Conservation (phyloP, 805 yeast species). For the Cyberlindnera mycetangii region DNA sequence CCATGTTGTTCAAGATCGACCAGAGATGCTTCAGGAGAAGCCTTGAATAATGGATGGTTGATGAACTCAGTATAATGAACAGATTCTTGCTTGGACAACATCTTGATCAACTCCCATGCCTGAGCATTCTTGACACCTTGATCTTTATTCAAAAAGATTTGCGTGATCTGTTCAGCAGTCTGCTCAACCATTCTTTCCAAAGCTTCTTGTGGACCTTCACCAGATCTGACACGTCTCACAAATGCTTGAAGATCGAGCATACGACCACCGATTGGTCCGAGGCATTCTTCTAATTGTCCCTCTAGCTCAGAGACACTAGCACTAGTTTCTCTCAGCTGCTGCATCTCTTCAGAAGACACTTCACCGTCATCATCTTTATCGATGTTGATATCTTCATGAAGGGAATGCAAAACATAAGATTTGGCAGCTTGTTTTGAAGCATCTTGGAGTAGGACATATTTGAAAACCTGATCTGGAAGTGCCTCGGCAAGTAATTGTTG, state of each 20-base stretch:
- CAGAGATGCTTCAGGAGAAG: conserved; percentile 53
- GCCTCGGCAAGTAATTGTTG: conserved; percentile 64
- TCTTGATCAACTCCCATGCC: conserved; percentile 79
- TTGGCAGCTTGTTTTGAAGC: conserved; percentile 72
- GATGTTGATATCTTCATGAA: conserved; percentile 32
- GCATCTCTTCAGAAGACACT: conserved; percentile 28
- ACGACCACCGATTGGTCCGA: conserved; percentile 88
- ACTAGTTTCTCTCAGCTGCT: conserved; percentile 9
- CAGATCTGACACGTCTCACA: conserved; percentile 81
- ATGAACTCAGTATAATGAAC: conserved; percentile 51
- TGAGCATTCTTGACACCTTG: conserved; percentile 71
- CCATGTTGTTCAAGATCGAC: conserved; percentile 77
- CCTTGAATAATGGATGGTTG: conserved; percentile 56
- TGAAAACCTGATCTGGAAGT: conserved; percentile 85
- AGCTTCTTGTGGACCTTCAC: conserved; percentile 80
- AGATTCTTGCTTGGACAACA: conserved; percentile 47
- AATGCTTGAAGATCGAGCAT: conserved; percentile 91
- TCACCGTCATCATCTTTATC: conserved; percentile 27
- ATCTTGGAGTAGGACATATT: conserved; percentile 70
- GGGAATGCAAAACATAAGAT: conserved; percentile 60
- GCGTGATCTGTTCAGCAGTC: conserved; percentile 84
- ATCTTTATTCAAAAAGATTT: conserved; percentile 58
- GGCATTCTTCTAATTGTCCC: conserved; percentile 47
- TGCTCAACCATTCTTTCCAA: conserved; percentile 76
- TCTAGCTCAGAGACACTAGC: conserved; percentile 20